Conservation (phyloP, 1,139 yeast genomes). For the Blastobotrys persicus region DNA sequence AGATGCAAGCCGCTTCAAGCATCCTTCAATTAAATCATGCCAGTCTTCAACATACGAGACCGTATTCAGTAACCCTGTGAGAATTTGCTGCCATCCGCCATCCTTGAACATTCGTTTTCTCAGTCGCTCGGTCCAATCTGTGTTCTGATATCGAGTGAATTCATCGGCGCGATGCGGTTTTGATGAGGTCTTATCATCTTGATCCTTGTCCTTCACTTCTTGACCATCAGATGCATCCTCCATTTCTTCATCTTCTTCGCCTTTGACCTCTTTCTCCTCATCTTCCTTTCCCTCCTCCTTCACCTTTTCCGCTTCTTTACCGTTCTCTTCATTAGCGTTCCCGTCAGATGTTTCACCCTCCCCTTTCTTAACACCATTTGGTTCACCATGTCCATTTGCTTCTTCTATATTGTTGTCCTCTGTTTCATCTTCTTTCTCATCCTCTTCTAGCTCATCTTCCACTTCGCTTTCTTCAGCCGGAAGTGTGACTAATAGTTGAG, state of each 20-base stretch:
- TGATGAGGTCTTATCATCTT: constrained; percentile 17
- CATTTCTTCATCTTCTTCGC: constrained; percentile 28
- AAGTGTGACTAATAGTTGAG: constrained; percentile 40
- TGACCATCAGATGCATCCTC: no score
- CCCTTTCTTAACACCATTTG: constrained; percentile 24
- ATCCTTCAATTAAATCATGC: constrained; percentile 45
- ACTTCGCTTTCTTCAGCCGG: constrained; percentile 39
- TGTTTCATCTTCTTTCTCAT: constrained; percentile 35
- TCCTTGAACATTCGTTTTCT: constrained; percentile 73
- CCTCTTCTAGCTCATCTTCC: constrained; percentile 21
- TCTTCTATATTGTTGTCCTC: constrained; percentile 30
- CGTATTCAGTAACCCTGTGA: constrained; percentile 62
- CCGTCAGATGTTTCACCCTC: constrained; percentile 18
- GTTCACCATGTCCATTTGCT: constrained; percentile 14
- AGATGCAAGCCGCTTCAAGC: constrained; percentile 59
- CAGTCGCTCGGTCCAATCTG: constrained; percentile 74
- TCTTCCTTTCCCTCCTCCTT: constrained; percentile 19
- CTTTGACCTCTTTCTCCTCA: constrained; percentile 12
- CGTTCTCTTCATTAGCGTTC: constrained; percentile 17
- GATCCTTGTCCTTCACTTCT: no score
- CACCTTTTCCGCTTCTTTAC: constrained; percentile 12
- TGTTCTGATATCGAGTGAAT: constrained; percentile 58
- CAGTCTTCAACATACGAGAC: constrained; percentile 60
- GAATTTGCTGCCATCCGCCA: constrained; percentile 80
- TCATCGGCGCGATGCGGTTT: constrained; percentile 34